Evolutionary conservation across 2,329 filamentous ascomycete species (phyloP).

Genomic region (Verruconis gallopava): DNA sequence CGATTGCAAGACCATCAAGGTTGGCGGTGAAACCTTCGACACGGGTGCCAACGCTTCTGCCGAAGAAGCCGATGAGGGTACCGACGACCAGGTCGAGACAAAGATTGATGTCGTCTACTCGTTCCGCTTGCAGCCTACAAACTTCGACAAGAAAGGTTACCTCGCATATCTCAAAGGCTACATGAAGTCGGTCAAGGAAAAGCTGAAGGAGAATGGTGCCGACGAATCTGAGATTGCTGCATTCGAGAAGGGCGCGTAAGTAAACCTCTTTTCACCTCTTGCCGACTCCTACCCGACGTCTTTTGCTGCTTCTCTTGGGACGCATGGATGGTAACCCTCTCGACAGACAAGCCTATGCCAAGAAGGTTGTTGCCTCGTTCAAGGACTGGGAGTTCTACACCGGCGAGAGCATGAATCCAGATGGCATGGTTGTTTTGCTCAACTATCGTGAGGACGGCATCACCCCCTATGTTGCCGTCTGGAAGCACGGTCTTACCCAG

Average conservation of each 20-base stretch:
- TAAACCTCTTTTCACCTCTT: too few species aligned
- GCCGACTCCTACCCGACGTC: too few species aligned
- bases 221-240: conserved; percentile 54
- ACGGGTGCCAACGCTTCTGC: conserved; percentile 95
- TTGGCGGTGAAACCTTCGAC: conserved; percentile 62
- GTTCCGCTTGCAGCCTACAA: conserved; percentile 72
- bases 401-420: conserved; percentile 82
- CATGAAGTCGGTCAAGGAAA: conserved; percentile 76
- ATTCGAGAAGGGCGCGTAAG: conserved; percentile 66
- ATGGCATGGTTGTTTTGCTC: conserved; percentile 88
- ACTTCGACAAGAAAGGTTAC: conserved; percentile 81
- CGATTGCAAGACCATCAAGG: conserved; percentile 79
- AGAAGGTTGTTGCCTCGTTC: conserved; percentile 75
- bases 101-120: conserved; percentile 91
- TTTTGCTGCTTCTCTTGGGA: too few species aligned
- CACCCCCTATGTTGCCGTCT: conserved; percentile 79
- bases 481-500: conserved; percentile 85
- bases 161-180: conserved; percentile 86
- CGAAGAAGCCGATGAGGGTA: conserved; percentile 63
- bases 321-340: too few species aligned
- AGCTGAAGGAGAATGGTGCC: conserved; percentile 50
- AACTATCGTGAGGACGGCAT: conserved; percentile 96
- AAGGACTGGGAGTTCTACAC: conserved; percentile 94
- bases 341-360: conserved; percentile 45
- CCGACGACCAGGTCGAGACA: conserved; percentile 56